Conservation (phyloP, 495 filamentous ascomycete species). For the Achaetomiella virescens region DNA sequence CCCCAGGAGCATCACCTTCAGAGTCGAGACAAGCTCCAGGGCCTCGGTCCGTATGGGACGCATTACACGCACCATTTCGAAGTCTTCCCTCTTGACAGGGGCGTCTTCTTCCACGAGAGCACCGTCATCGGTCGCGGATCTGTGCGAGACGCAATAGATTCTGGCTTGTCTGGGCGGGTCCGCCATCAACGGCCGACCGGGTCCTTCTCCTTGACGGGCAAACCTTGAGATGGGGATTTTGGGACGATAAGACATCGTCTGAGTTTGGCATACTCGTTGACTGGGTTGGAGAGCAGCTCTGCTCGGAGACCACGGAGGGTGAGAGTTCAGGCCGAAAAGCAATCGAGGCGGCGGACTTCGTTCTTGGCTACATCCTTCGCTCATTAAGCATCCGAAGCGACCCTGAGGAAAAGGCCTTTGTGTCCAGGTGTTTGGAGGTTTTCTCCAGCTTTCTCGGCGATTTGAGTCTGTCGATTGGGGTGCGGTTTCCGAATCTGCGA, state of each 20-base stretch:
- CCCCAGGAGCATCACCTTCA: constrained; percentile 18
- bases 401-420: constrained; percentile 32
- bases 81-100: constrained; percentile 55
- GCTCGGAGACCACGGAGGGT: neutral
- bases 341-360: constrained; percentile 33
- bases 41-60: constrained; percentile 55
- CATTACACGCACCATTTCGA: constrained; percentile 73
- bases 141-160: constrained; percentile 48
- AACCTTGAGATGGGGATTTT: constrained; percentile 56
- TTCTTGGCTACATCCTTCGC: constrained; percentile 37
- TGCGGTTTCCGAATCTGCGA: neutral
- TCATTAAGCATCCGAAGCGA: constrained; percentile 30
- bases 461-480: constrained; percentile 26
- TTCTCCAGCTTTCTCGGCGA: constrained; percentile 34
- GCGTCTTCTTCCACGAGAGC: constrained; percentile 68
- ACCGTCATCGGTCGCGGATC: constrained; percentile 73
- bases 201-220: constrained; percentile 45
- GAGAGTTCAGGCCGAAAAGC: constrained; percentile 4
- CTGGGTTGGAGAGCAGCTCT: constrained; percentile 44
- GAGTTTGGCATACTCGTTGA: constrained; percentile 57
- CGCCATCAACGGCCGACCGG: constrained; percentile 21
- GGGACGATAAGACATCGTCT: constrained; percentile 64
- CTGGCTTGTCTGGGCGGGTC: constrained; percentile 21
- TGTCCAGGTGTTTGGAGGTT: constrained; percentile 41
- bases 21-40: constrained; percentile 38